A percentile compares a stretch with the other conserved stretches of the same genome.
Evolutionary conservation across 2,329 filamentous ascomycete species (phyloP).

Genomic region (Zasmidium citrigriseum): DNA sequence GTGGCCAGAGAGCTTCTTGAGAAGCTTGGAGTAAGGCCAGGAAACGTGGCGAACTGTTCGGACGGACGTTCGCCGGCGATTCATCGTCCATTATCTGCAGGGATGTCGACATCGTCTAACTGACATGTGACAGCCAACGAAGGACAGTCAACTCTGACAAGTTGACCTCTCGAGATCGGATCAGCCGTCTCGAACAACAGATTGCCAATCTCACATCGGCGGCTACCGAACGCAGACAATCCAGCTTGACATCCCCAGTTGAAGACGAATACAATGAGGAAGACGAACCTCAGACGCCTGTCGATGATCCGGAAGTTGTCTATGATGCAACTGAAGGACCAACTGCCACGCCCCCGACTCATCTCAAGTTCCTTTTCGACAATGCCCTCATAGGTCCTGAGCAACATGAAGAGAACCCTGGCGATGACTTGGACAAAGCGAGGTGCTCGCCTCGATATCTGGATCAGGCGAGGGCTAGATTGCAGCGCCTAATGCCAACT

Average conservation of each 20-base stretch:
- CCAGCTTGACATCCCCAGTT: not conserved
- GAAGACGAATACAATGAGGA: conserved; percentile 1
- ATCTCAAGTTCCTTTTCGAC: conserved; percentile 35
- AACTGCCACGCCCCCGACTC: conserved; percentile 28
- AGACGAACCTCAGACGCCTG: conserved; percentile 1
- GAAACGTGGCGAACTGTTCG: too few species aligned
- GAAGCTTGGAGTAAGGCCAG: too few species aligned
- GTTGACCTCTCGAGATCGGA: conserved; percentile 25
- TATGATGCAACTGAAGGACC: conserved; percentile 11
- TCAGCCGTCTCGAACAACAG: conserved; percentile 12
- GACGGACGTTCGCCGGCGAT: too few species aligned
- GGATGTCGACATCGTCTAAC: not conserved
- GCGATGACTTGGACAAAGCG: not conserved
- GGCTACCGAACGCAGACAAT: conserved; percentile 5
- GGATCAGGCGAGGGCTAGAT: conserved; percentile 21
- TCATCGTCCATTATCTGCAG: too few species aligned
- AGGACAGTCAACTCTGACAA: conserved; percentile 9
- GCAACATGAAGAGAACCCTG: conserved; percentile 9
- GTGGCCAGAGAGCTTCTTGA: too few species aligned
- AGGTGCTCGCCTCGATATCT: conserved; percentile 18
- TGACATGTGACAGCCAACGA: conserved; percentile 4
- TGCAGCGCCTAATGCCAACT: conserved; percentile 28
- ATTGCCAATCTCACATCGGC: conserved; percentile 7
- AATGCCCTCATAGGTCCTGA: conserved; percentile 31
- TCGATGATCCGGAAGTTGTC: not conserved